Percentiles rank a stretch among this genome's conserved stretches.
Evolutionary conservation across 2,329 filamentous ascomycete species (phyloP).

Genomic region (Saccharata proteae): DNA sequence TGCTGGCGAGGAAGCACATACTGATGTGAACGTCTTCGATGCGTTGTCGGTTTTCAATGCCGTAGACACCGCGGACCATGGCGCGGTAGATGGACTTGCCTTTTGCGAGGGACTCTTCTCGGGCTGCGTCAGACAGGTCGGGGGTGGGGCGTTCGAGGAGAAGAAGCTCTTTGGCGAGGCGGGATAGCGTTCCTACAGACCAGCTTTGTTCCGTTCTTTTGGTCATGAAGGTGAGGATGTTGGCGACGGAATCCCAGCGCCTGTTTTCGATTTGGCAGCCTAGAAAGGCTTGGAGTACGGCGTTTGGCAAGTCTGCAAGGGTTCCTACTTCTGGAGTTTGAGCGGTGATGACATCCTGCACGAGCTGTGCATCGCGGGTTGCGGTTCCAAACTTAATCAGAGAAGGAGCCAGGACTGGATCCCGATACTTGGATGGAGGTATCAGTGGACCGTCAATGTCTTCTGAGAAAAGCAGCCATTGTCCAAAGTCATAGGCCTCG

Average conservation of each 20-base stretch:
- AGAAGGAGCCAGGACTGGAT: conserved; percentile 38
- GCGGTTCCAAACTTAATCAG: conserved; percentile 43
- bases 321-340: conserved; percentile 3
- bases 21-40: conserved; percentile 4
- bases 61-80: conserved; percentile 1
- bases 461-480: conserved; percentile 40
- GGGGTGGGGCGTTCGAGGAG: no score
- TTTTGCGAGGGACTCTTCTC: conserved; percentile 2
- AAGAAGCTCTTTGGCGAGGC: conserved; percentile 7
- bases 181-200: background rate
- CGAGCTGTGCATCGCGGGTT: conserved; percentile 30
- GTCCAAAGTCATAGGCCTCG: conserved; percentile 36
- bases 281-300: conserved; percentile 26
- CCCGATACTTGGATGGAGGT: conserved; percentile 29
- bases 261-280: conserved; percentile 30
- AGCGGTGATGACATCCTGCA: conserved; percentile 13
- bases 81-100: conserved; percentile 2
- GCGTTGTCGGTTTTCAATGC: background rate
- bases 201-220: background rate
- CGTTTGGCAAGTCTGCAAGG: conserved; percentile 6
- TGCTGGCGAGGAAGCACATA: conserved; percentile 16
- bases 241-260: conserved; percentile 28
- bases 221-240: conserved; percentile 18
- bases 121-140: background rate
- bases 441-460: conserved; percentile 46